These are phyloP conservation scores for Raphanus hybrid DNA, from an alignment of 441 rosid species.

Conservation along the genomic window DNA sequence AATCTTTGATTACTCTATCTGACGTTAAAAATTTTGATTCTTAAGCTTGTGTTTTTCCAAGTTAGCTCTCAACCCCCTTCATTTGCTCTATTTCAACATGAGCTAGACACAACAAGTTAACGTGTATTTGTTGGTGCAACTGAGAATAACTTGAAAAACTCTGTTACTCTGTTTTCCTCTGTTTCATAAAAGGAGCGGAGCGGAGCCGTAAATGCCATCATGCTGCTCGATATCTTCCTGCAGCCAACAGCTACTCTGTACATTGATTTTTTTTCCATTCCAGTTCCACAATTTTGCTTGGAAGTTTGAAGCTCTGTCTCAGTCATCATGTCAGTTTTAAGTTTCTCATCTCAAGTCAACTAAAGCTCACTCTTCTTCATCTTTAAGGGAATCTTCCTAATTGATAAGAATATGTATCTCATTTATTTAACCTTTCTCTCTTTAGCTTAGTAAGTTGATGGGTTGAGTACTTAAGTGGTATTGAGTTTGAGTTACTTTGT, in stretches of 20 bases:
- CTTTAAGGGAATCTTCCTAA: constrained; percentile 71
- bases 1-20: neutral
- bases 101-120: constrained; percentile 1
- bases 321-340: constrained; percentile 6
- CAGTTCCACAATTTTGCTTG: constrained; percentile 85
- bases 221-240: constrained; percentile 79
- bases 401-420: constrained; percentile 50
- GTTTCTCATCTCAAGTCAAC: neutral
- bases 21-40: neutral
- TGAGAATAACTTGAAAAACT: too few species aligned
- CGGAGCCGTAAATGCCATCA: too few species aligned
- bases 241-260: constrained; percentile 74
- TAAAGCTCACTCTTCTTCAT: constrained; percentile 18
- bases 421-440: neutral
- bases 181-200: too few species aligned
- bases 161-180: too few species aligned
- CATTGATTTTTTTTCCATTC: constrained; percentile 63
- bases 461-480: neutral
- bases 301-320: constrained; percentile 40
- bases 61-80: neutral
- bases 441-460: neutral
- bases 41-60: neutral
- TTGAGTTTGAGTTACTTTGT: neutral
- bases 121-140: neutral
- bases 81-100: constrained; percentile 3